These are phyloP conservation scores for Ceratobasidium sp. DNA, from an alignment of 1,284 basidiomycete genomes.

Conservation along the genomic window DNA sequence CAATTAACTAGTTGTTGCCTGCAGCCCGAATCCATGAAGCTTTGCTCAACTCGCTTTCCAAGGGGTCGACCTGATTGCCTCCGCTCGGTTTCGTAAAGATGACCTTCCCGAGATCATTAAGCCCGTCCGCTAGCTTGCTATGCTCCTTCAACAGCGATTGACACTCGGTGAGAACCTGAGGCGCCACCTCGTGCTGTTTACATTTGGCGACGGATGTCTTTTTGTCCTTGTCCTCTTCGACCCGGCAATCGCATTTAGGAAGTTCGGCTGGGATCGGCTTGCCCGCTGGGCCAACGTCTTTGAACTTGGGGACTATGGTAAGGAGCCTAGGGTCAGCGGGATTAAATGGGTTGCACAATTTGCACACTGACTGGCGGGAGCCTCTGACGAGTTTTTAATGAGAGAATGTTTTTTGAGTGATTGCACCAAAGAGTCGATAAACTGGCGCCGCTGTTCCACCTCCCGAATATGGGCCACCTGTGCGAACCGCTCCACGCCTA, in stretches of 20 bases:
- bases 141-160: conserved; percentile 10
- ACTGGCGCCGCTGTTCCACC: conserved; percentile 21
- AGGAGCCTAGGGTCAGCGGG: not conserved
- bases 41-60: not conserved
- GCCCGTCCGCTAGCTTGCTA: not conserved
- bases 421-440: not conserved
- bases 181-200: conserved; percentile 9
- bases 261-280: not conserved
- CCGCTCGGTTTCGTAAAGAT: not conserved
- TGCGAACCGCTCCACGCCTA: conserved; percentile 14
- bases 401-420: not conserved
- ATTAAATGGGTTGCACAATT: not conserved
- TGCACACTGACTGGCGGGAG: not conserved
- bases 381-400: not conserved
- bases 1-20: not conserved
- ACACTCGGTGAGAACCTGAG: not conserved
- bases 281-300: not conserved
- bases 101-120: not conserved
- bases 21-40: conserved; percentile 15
- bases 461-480: conserved; percentile 26
- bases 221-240: not conserved
- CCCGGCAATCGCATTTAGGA: conserved; percentile 17
- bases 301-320: not conserved
- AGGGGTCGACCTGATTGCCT: not conserved
- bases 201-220: conserved; percentile 7